Evolutionary conservation across 2,329 filamentous ascomycete genomes (phyloP), one percentile per base, ranked within the genome.

Genomic region (Phymatotrichopsis omnivora): DNA sequence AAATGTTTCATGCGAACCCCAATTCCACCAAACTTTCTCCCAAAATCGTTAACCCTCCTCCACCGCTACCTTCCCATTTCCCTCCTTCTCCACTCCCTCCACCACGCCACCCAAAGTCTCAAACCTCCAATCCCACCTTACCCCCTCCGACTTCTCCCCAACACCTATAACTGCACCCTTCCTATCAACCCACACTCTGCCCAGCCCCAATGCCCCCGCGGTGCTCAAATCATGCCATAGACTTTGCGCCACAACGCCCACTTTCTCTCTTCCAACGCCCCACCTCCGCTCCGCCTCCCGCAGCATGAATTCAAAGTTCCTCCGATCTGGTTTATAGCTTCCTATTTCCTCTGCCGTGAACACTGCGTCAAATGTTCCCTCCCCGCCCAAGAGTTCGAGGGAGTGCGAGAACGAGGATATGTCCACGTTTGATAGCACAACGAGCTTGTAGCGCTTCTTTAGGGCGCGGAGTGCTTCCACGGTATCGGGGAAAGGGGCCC

Each of bases 261-360:
- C 66, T 50, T 76, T 65, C 0, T 64, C 63, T 54, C 73, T 75
- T 23, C 70, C 67, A 0, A 82, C 60, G 0, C 72, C 76, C 40
- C 80, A 71, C 5, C 75, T 69, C 3, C 61, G 56, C 56, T 71
- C 63, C 14, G 74, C 70, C 25, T 70, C 66, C 11, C 62, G 60
- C 11, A 84, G 64, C 62, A 85, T 65, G 58, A 80, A 80, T 45
- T 73, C 67, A 54, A 86, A 86, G 57, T 84, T 85, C 22, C 60
- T 60, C 28, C 63, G 60, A 50, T 73, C 65, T 0, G 82, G 82
- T 65, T 86, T 86, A 61, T 85, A 86, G 5, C 67, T 70, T 1
- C 82, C 80, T 42, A 85, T 75, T 33, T 81, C 73, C 62, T 85
- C 68, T 2, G 82, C 82, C 2, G 80, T 84, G 61, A 80, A 75